Conservation (phyloP, 495 filamentous ascomycete species). For the Thermothielavioides terrestris region DNA sequence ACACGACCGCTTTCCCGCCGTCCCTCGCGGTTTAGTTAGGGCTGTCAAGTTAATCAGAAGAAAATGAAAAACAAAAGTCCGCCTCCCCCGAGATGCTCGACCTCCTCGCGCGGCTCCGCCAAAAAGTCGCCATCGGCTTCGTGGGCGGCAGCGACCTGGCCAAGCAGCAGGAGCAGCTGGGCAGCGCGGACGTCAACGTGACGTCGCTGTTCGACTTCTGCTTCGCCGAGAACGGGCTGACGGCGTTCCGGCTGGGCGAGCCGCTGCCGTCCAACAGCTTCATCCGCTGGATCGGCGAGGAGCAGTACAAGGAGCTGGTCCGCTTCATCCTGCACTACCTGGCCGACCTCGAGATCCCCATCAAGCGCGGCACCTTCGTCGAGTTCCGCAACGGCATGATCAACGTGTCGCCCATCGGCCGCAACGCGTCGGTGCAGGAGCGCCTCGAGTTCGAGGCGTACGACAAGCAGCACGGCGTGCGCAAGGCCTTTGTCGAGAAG, state of each 20-base stretch:
- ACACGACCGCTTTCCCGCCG: too few species aligned
- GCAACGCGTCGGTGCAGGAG: constrained; percentile 77
- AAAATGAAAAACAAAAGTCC: too few species aligned
- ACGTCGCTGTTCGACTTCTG: constrained; percentile 87
- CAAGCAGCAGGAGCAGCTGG: constrained; percentile 96
- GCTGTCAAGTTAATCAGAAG: too few species aligned
- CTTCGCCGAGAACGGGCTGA: constrained; percentile 93
- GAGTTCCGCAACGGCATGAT: constrained; percentile 98
- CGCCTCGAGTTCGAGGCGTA: constrained; percentile 69
- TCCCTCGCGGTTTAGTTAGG: neutral
- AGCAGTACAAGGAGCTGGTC: constrained; percentile 79
- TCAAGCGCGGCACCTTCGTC: constrained; percentile 92
- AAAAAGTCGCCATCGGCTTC: constrained; percentile 85
- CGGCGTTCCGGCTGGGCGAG: constrained; percentile 72
- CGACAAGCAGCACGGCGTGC: constrained; percentile 66
- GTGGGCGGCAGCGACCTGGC: constrained; percentile 79
- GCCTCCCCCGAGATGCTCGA: constrained; percentile 73
- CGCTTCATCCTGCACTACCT: constrained; percentile 83
- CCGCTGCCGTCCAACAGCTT: constrained; percentile 67
- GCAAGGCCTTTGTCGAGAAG: constrained; percentile 60
- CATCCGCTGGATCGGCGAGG: constrained; percentile 88
- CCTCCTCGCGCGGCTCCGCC: constrained; percentile 68
- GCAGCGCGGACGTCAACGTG: constrained; percentile 51
- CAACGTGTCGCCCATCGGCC: constrained; percentile 85
- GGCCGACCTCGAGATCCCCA: constrained; percentile 74